Percentiles rank a stretch among this genome's conserved stretches.
Conservation (phyloP, 805 yeast genomes). For the Naumovozyma castellii region DNA sequence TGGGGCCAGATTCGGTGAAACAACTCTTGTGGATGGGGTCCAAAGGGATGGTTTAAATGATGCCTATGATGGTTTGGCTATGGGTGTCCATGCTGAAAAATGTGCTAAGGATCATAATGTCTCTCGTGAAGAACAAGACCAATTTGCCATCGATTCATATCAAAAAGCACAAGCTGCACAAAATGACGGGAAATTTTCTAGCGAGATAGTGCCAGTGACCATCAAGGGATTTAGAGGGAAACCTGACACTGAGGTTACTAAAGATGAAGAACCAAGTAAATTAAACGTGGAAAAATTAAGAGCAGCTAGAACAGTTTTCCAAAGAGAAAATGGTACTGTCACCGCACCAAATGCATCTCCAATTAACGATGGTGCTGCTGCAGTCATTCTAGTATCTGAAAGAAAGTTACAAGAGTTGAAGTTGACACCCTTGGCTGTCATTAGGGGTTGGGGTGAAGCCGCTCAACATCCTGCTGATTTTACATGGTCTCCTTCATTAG, state of each 20-base stretch:
- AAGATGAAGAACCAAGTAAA: slow-evolving; percentile 79
- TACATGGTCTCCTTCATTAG: slow-evolving; percentile 91
- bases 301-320: slow-evolving; percentile 89
- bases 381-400: slow-evolving; percentile 79
- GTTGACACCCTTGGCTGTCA: slow-evolving; percentile 80
- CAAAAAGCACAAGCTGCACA: slow-evolving; percentile 78
- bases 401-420: slow-evolving; percentile 75
- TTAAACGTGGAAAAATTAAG: slow-evolving; percentile 68
- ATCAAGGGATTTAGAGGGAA: slow-evolving; percentile 87
- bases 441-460: slow-evolving; percentile 96
- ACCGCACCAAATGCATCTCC: slow-evolving; percentile 97
- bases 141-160: slow-evolving; percentile 76
- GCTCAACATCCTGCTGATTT: slow-evolving; percentile 91
- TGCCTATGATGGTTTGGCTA: slow-evolving; percentile 77
- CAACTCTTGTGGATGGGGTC: slow-evolving; percentile 73
- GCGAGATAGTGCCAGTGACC: slow-evolving; percentile 80
- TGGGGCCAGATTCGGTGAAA: slow-evolving; percentile 87
- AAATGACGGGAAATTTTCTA: slow-evolving; percentile 66
- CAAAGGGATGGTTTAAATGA: slow-evolving; percentile 89
- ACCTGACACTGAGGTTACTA: slow-evolving; percentile 61
- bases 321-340: slow-evolving; percentile 87
- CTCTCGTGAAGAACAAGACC: slow-evolving; percentile 82
- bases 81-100: slow-evolving; percentile 97
- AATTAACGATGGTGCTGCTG: slow-evolving; percentile 97
- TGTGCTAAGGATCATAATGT: slow-evolving; percentile 77